These are phyloP conservation scores for Aureobasidium zeae DNA, from an alignment of 2,329 filamentous ascomycete genomes.

Conservation along the genomic window DNA sequence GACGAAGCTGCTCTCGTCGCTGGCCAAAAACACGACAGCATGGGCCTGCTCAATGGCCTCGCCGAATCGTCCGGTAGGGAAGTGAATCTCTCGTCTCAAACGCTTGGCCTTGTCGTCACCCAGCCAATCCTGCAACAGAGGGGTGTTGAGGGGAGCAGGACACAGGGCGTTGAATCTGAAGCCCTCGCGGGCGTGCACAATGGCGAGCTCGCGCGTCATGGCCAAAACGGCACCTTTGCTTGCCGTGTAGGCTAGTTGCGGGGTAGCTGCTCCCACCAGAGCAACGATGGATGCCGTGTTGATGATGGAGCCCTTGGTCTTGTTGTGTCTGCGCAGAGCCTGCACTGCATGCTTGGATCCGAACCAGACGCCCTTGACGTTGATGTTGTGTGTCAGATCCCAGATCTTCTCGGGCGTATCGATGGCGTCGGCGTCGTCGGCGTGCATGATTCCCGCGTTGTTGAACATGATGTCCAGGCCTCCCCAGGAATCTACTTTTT, in stretches of 20 bases:
- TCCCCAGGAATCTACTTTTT: slow-evolving; percentile 70
- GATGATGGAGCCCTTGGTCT: slow-evolving; percentile 73
- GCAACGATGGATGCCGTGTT: slow-evolving; percentile 89
- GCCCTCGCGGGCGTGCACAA: slow-evolving; percentile 82
- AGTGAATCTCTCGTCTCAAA: slow-evolving; percentile 74
- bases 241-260: slow-evolving; percentile 86
- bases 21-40: slow-evolving; percentile 77
- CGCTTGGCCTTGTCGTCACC: slow-evolving; percentile 79
- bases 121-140: slow-evolving; percentile 85
- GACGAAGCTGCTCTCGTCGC: slow-evolving; percentile 81
- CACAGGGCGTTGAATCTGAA: slow-evolving; percentile 87
- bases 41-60: slow-evolving; percentile 92
- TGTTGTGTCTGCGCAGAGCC: slow-evolving; percentile 67
- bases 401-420: slow-evolving; percentile 83
- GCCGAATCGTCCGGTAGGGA: slow-evolving; percentile 78
- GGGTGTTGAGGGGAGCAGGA: slow-evolving; percentile 85
- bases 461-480: slow-evolving; percentile 92
- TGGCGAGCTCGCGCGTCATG: slow-evolving; percentile 80
- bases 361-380: slow-evolving; percentile 98
- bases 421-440: slow-evolving; percentile 55
- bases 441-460: slow-evolving; percentile 96
- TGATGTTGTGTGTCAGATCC: slow-evolving; percentile 88
- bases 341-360: slow-evolving; percentile 87
- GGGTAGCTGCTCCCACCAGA: slow-evolving; percentile 75
- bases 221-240: slow-evolving; percentile 89